These are phyloP conservation scores for Alternaria sp. DNA, from an alignment of 2,329 filamentous ascomycete species.

Conservation along the genomic window DNA sequence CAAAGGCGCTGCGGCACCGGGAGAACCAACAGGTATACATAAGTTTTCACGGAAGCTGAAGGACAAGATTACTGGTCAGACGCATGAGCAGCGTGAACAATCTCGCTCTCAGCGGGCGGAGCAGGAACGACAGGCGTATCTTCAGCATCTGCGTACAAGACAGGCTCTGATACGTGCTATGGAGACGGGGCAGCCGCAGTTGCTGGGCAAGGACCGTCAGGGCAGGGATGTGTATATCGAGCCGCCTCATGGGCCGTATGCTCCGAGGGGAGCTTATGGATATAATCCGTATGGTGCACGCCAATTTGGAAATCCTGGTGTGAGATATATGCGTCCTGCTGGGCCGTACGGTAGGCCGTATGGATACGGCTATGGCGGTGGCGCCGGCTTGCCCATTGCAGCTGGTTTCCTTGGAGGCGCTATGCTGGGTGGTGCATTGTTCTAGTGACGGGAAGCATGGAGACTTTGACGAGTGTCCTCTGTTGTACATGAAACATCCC, in stretches of 20 bases:
- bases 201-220: constrained; percentile 60
- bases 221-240: constrained; percentile 66
- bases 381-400: constrained; percentile 44
- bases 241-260: constrained; percentile 53
- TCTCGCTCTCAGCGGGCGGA: constrained; percentile 56
- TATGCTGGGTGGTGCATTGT: constrained; percentile 39
- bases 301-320: constrained; percentile 57
- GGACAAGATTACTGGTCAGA: constrained; percentile 64
- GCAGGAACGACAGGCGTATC: constrained; percentile 60
- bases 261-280: constrained; percentile 45
- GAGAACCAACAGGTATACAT: constrained; percentile 45
- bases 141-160: constrained; percentile 59
- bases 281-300: constrained; percentile 56
- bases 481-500: neutral
- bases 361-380: constrained; percentile 49
- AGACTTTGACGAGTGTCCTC: neutral
- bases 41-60: constrained; percentile 64
- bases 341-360: constrained; percentile 54
- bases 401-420: constrained; percentile 45
- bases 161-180: constrained; percentile 59
- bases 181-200: constrained; percentile 63
- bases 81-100: constrained; percentile 61
- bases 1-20: constrained; percentile 3
- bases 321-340: constrained; percentile 57
- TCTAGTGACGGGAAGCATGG: constrained; percentile 15